Evolutionary conservation across 2,329 filamentous ascomycete species (phyloP).

Genomic region (Aspergillus pseudotamarii): DNA sequence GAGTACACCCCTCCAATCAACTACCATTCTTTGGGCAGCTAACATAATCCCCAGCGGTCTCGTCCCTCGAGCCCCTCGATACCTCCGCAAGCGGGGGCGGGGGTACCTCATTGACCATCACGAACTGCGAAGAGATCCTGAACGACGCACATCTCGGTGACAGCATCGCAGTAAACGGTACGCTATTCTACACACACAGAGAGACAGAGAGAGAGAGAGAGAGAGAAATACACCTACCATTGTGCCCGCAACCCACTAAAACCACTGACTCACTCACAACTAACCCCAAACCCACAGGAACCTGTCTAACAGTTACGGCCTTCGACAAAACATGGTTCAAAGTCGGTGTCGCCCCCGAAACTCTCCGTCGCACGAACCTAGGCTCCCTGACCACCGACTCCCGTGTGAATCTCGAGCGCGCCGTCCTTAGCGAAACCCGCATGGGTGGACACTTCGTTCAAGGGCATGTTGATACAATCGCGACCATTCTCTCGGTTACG

Average conservation of each 20-base stretch:
- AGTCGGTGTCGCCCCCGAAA: constrained; percentile 93
- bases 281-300: constrained; percentile 47
- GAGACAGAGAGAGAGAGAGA: background rate
- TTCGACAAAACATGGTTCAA: constrained; percentile 71
- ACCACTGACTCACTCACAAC: constrained; percentile 2
- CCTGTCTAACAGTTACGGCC: constrained; percentile 88
- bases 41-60: constrained; percentile 67
- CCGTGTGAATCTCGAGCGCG: constrained; percentile 88
- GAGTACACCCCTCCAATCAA: constrained; percentile 42
- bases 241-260: background rate
- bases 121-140: constrained; percentile 74
- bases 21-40: background rate
- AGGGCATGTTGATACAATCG: constrained; percentile 92
- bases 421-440: constrained; percentile 84
- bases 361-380: constrained; percentile 93
- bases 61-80: constrained; percentile 78
- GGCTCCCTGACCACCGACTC: constrained; percentile 68
- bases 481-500: constrained; percentile 70
- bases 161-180: constrained; percentile 90
- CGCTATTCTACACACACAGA: background rate
- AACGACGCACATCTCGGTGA: constrained; percentile 84
- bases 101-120: constrained; percentile 88
- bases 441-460: constrained; percentile 99
- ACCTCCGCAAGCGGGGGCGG: constrained; percentile 69
- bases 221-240: background rate